Percentiles rank a stretch among this genome's conserved stretches.
Conservation (phyloP, 768 basidiomycete genomes). For the Pholiota molesta region DNA sequence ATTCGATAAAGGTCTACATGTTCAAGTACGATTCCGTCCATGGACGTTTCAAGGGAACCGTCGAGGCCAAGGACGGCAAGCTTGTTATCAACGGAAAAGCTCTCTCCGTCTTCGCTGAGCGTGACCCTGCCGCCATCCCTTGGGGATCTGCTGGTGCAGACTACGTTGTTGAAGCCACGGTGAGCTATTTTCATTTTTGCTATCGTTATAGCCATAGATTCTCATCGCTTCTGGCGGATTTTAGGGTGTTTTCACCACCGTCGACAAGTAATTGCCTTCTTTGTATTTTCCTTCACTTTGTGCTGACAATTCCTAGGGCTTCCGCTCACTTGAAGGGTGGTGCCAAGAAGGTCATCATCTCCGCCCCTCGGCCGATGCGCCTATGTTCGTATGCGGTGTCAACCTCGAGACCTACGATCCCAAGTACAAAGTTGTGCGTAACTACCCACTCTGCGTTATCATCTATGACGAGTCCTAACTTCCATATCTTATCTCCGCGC, state of each 20-base stretch:
- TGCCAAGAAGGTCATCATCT: conserved; percentile 99
- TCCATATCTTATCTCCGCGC: conserved; percentile 11
- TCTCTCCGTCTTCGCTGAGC: conserved; percentile 81
- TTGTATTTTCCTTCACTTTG: neutral
- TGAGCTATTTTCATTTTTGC: conserved; percentile 35
- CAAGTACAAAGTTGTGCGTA: conserved; percentile 80
- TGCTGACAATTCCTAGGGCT: conserved; percentile 53
- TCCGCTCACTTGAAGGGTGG: conserved; percentile 94
- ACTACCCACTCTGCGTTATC: conserved; percentile 1
- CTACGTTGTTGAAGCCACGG: conserved; percentile 97
- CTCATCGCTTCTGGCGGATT: conserved; percentile 20
- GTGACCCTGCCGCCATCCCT: conserved; percentile 82
- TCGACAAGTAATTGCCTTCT: conserved; percentile 66
- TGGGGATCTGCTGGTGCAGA: conserved; percentile 85
- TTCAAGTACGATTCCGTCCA: conserved; percentile 97
- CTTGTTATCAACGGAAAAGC: conserved; percentile 81
- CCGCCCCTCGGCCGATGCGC: conserved; percentile 95
- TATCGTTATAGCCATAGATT: conserved; percentile 15
- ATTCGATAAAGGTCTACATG: conserved; percentile 80
- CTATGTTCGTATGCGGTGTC: conserved; percentile 94
- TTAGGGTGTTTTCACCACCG: conserved; percentile 97
- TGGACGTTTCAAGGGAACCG: conserved; percentile 86
- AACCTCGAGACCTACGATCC: conserved; percentile 93
- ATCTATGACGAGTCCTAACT: conserved; percentile 5
- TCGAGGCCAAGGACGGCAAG: conserved; percentile 86